These are phyloP conservation scores for Carex littledalei DNA, from an alignment of 176 grass and related monocot genomes.

Conservation along the genomic window DNA sequence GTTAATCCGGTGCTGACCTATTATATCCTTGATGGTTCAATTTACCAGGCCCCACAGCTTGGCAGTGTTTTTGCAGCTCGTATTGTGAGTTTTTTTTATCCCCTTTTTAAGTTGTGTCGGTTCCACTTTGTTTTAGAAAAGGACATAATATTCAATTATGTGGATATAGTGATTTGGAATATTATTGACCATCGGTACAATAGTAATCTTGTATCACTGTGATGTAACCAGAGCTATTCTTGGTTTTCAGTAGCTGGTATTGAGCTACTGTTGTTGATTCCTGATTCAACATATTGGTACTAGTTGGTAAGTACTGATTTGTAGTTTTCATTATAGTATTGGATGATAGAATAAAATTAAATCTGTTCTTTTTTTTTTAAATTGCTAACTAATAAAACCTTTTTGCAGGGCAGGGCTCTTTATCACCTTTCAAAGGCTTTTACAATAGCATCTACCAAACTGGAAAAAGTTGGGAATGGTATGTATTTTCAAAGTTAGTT, in stretches of 20 bases:
- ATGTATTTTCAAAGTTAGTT: constrained; percentile 18
- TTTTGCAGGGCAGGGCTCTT: constrained; percentile 73
- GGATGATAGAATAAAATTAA: background rate
- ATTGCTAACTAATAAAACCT: background rate
- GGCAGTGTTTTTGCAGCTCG: constrained; percentile 86
- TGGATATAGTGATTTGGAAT: background rate
- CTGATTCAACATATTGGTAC: background rate
- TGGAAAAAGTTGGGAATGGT: constrained; percentile 90
- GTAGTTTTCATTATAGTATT: background rate
- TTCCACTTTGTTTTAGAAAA: background rate
- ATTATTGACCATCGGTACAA: background rate
- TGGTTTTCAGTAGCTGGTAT: background rate
- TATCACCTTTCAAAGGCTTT: constrained; percentile 94
- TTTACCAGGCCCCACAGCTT: constrained; percentile 98
- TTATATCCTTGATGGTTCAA: constrained; percentile 93
- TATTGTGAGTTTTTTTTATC: constrained; percentile 43
- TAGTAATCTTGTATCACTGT: background rate
- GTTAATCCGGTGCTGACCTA: constrained; percentile 59
- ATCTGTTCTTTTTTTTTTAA: background rate
- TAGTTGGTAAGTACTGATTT: background rate
- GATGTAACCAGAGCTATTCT: background rate
- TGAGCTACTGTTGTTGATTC: background rate
- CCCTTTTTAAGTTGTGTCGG: background rate
- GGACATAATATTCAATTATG: background rate
- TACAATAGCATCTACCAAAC: constrained; percentile 55